These are phyloP conservation scores for Anethum foeniculum DNA, from an alignment of 140 eudicot genomes.

Conservation along the genomic window DNA sequence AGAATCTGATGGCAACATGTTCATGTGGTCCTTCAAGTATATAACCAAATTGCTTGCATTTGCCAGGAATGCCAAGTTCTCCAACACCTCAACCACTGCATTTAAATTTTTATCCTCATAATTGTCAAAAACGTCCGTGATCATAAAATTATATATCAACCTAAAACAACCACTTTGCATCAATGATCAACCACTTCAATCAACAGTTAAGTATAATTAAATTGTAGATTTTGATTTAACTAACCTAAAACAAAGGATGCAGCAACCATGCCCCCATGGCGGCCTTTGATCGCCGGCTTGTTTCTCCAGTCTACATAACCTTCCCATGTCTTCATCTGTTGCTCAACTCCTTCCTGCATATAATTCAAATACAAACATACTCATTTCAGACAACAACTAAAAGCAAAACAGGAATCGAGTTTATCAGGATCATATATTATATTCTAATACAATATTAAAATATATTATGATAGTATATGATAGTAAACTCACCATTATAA, in stretches of 20 bases:
- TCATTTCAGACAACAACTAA: not conserved
- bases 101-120: not conserved
- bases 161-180: not conserved
- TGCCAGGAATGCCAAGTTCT: constrained; percentile 79
- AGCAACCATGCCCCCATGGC: constrained; percentile 87
- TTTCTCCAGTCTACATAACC: constrained; percentile 88
- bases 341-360: constrained; percentile 55
- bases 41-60: constrained; percentile 93
- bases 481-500: not conserved
- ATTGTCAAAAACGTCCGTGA: not conserved
- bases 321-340: constrained; percentile 51
- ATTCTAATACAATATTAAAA: too few species aligned
- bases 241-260: constrained; percentile 84
- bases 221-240: not conserved
- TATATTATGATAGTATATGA: not conserved
- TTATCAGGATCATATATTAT: too few species aligned
- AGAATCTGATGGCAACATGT: constrained; percentile 55
- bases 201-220: not conserved
- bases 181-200: not conserved
- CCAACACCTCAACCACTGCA: constrained; percentile 85
- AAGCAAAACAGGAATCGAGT: not conserved
- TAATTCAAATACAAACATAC: not conserved
- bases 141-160: too few species aligned
- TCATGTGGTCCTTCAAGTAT: constrained; percentile 68
- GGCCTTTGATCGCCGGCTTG: constrained; percentile 55